Base-by-base conservation (phyloP, 768 basidiomycete genomes). In the Pleurotus ostreatus region DNA sequence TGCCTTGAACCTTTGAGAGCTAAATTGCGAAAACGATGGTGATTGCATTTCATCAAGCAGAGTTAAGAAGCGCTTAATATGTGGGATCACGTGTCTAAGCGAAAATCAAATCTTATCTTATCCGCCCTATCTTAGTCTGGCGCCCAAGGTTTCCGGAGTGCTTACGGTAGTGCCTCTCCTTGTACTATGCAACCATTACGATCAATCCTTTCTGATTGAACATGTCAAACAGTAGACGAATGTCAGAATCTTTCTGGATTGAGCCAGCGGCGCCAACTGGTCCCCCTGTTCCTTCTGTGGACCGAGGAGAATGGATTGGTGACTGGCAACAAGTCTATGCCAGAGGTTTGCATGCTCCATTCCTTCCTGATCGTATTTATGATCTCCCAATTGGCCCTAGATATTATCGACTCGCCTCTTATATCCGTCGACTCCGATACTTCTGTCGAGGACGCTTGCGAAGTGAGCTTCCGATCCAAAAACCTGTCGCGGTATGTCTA, bases 381-480 rank as follows among this genome's bases (percentile, higher is more conserved):
- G 49, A 4, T 34, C 8, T 34, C 30, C 30, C 15, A 34, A 37
- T 25, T 22, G 30, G 13, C 47, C 8, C 12, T 39, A 91, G 89
- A 88, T 65, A 74, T 92, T 22, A 83, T 89, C 59, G 88, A 90
- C 66, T 78, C 79, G 44, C 81, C 79, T 2, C 78, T 92, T 47
- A 80, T 89, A 13, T 72, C 76, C 23, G 77, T 92, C 8, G 83
- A 85, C 55, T 81, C 81, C n/a, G 83, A 89, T 45, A 83, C 79
- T 6, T 85, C 80, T 48, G 91, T 93, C 15, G 90, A 93, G 67
- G 86, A 89, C 44, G 89, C 90, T 11, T 92, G 89, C 64, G 89
- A 90, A 60, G 90, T 87, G 59, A 63, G 78, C 71, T 49, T 34
- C 25, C 12, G n/a, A 18, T 15, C 25, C 44, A 23, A 39, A 9